Base-by-base conservation (phyloP, 2,329 filamentous ascomycete species). In the Tolypocladium inflatum region DNA sequence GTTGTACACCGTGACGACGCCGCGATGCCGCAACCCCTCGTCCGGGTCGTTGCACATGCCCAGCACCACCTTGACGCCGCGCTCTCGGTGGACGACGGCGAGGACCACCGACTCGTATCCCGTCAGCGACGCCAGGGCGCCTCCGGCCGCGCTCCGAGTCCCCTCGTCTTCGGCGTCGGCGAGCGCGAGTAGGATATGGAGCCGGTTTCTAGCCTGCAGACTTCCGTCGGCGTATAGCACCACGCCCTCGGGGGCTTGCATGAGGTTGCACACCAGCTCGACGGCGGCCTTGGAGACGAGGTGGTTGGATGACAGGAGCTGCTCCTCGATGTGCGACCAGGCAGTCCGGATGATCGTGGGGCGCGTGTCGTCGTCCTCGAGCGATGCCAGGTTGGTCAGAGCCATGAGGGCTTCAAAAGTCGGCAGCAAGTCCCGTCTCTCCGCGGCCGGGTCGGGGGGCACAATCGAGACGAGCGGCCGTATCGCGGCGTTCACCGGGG, bases 391-490 rank as follows among this genome's bases (percentile, higher is more conserved):
- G 65, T 99, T 99, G 0, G 94, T 97, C 41, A 99, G 82, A 0
- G 94, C 93, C 71, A 97, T 88, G 10, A 99, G 81, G 0, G 88
- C 82, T 73, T 99, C 94, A 64, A 97, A 99, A 0, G 89, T 86
- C 0, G 94, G 91, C 0, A 99, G 81, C 17, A 97, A 82, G 70
- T 96, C 89, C 55, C 87, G 83, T 1, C 83, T 83, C 52, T 86
- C 83, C 2, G 80, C 76, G 2, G 77, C 75, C 5, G 85, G 81
- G 55, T 89, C 84, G 7, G 85, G 82, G 0, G 82, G 75, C 19
- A 97, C 80, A 57, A 97, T 87, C 23, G 84, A 85, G 8, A 89
- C 74, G 1, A 99, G 82, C 0, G 93, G 91, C 0, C 90, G 84
- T 58, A 97, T 87, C n/a, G 92, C 90, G 4, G 89, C 88, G 51